Evolutionary conservation across 805 yeast genomes (phyloP), one percentile per base, ranked within the genome.

Genomic region (Wickerhamomyces ciferrii): DNA sequence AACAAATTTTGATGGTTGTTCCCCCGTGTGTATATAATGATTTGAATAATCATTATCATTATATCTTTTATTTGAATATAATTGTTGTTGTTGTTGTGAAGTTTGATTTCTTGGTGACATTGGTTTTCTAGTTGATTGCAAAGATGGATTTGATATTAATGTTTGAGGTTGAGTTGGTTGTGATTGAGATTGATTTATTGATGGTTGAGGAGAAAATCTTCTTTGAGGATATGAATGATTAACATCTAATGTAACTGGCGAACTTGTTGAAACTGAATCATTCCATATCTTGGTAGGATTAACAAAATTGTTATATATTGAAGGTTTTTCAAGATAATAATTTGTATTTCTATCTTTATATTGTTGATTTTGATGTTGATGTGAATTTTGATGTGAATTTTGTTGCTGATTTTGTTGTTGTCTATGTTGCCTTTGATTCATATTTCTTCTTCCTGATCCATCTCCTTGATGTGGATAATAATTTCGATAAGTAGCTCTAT

Each of bases 1-100:
- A 21, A 91, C 79, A 55, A 75, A 79, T 21, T 67, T 69, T 41
- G 79, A 81, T 0, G 96, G 95, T 4, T 78, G 62, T 7, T 70
- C 66, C 0, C 83, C 84, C 0, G 83, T 69, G 54, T 83, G 87
- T 34, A 89, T 67, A 56, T 78, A 84, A 52, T 81, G 69, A 53
- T 85, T 81, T 2, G 90, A 72, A 58, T 83, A 88, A 62, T 90
- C 96, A 58, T 87, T 87, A 36, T 81, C 84, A 46, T 67, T 72
- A 53, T 37, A 56, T 58, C 24, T 53, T 58, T 44, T 53, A 54
- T 4, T 19, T 54, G 13, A 45, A 24, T 44, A 51, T 38, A 41
- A 21, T 42, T 38, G 43, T 40, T 43, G 42, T n/a, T 39, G 21
- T 44, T 44, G 38, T 41, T 42, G 45, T 43, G 44, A 45, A 43